Percentiles rank a stretch among this genome's conserved stretches.
These are phyloP conservation scores for Aureobasidium sp. DNA, from an alignment of 2,329 filamentous ascomycete species.

Conservation along the genomic window DNA sequence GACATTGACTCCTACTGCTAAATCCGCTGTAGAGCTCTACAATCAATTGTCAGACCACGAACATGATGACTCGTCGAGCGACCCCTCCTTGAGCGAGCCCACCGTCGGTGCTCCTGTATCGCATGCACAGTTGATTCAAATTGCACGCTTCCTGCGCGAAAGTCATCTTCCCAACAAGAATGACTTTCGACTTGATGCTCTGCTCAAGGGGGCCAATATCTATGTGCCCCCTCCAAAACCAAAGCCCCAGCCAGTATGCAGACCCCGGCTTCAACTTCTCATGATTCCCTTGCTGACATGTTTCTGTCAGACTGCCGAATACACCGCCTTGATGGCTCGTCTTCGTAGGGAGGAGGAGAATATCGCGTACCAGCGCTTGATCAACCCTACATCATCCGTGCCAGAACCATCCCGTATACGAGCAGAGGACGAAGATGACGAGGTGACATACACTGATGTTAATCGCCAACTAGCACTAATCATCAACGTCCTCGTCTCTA, in stretches of 20 bases:
- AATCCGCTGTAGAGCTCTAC: constrained; percentile 50
- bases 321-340: constrained; percentile 78
- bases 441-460: constrained; percentile 63
- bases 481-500: constrained; percentile 81
- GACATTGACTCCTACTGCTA: constrained; percentile 64
- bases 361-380: constrained; percentile 74
- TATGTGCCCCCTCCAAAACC: constrained; percentile 75
- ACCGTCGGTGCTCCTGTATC: constrained; percentile 61
- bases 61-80: constrained; percentile 28
- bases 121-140: constrained; percentile 59
- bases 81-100: constrained; percentile 47
- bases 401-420: constrained; percentile 29
- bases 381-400: constrained; percentile 56
- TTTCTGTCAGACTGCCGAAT: constrained; percentile 63
- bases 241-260: constrained; percentile 66
- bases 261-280: background rate
- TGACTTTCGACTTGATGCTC: constrained; percentile 51
- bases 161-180: constrained; percentile 2
- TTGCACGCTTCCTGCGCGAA: constrained; percentile 38
- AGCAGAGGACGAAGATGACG: constrained; percentile 50
- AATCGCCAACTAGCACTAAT: constrained; percentile 79
- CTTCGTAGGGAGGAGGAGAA: constrained; percentile 78
- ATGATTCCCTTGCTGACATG: constrained; percentile 12
- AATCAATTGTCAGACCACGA: background rate
- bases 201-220: constrained; percentile 65